Evolutionary conservation across 352 stramenopile genomes (phyloP), one percentile per base, ranked within the genome.

Genomic region (Pythium aquatile): DNA sequence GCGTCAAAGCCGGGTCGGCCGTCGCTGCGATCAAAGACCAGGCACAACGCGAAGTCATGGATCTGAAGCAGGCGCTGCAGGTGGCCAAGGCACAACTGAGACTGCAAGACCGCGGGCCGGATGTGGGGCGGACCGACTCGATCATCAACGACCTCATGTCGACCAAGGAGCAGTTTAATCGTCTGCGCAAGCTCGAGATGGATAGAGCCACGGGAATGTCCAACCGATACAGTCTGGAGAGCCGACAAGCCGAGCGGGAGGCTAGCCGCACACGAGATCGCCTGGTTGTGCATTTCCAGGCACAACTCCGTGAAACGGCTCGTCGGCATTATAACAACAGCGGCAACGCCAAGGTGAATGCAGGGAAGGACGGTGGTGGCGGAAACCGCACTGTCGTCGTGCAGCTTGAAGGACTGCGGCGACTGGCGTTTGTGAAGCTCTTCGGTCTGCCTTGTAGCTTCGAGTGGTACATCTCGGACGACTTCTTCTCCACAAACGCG

Each of bases 371-470:
- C 20, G 20, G 20, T 10, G 33, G 54, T 5, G 17, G 20, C 44
- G 44, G 5, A 1, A 65, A 24, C 30, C 17, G 58, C 29, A 55
- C 48, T 14, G 62, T 92, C 20, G 66, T 78, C 35, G 71, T 90
- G n/a, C 58, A 72, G 1, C 77, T 70, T 16, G 78, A 90, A 37
- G 80, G 81, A 1, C 67, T 94, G 11, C 72, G 81, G 24, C 77
- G 78, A 26, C 65, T 94, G 32, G 71, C 76, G n/a, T 91, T 87
- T 53, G 77, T 88, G 66, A 88, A 85, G 54, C 57, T 88, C 6
- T 86, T 90, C 32, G 56, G 66, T 0, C 68, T 90, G 24, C 54
- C 69, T 14, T 79, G 77, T 51, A 79, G 78, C 64, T 82, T 80
- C 46, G 68, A 77, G 16, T 83, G 77, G 59, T 94, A 84, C 62